Evolutionary conservation across 495 filamentous ascomycete species (phyloP), one percentile per base, ranked within the genome.

Genomic region (Trichoderma asperelloides): DNA sequence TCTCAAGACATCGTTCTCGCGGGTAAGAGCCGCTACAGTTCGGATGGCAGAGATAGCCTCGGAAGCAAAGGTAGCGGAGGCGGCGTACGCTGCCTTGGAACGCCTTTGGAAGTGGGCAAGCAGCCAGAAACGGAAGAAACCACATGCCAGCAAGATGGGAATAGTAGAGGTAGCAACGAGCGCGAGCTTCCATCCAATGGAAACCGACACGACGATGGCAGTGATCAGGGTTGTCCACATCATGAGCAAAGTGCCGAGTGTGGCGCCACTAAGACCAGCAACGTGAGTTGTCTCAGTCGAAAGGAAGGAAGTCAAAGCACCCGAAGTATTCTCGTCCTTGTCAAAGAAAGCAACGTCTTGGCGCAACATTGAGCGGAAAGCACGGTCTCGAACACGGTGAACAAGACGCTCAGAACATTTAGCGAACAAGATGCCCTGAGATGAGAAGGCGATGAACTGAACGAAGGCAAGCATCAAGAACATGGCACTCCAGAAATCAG

Each of bases 261-360:
- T 93, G 39, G 86, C 83, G 66, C 93, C 93, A 70, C 87, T 90
- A 47, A 97, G 86, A 39, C 91, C 92, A 51, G 91, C 87, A 51
- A 96, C 80, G 73, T 95, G 87, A 16, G 90, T 96, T 0, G 92
- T 91, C 76, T 96, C 88, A 2, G 92, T 92, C 4, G 90, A 91
- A 7, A 97, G 81, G 77, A 97, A 94, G 1, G 89, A 89, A 7
- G 90, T 93, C 70, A 98, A 77, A 13, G 91, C 89, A 68, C 94
- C 94, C 16, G 91, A 88, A 63, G 86, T 90, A 70, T 97, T 96
- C 70, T 92, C 86, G 67, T 95, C 91, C 65, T 80, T 84, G 70
- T 96, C 94, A 70, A 97, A 98, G 76, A 91, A 97, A 16, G 84
- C 82, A 67, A 97, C 92, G 68, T 98, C 93, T 71, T 98, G 94